Evolutionary conservation across 2,329 filamentous ascomycete genomes (phyloP), one percentile per base, ranked within the genome.

Genomic region (Fusarium sp.): DNA sequence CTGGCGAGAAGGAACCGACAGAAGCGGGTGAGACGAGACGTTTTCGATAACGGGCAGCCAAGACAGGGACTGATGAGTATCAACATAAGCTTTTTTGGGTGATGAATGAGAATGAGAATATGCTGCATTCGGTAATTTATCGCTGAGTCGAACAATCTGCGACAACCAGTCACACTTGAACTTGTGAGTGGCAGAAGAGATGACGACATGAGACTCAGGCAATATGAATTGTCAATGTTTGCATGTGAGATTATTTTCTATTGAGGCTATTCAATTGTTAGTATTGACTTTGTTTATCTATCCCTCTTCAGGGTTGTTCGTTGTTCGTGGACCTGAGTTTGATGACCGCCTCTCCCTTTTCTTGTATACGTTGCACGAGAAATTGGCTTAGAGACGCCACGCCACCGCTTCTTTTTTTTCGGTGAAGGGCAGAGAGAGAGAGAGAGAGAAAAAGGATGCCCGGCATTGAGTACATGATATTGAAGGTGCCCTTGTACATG

Each of bases 51-150:
- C 55, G 51, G 54, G 53, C 32, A 20, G 46, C 50, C 61, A 61
- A 55, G 59, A 64, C 60, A 53, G 23, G 25, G 18, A 41, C 20
- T 16, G 45, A 25, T 25, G 43, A 34, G 37, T 45, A 23, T 20
- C 34, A 12, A 12, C 34, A 37, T 25, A 55, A 37, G 56, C 28
- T 42, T 18, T 45, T 20, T 55, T 57, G 47, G 28, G 32, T 16
- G 34, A 37, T 51, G 60, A 37, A 45, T 23, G 50, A 23, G 30
- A 48, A 56, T 55, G 42, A 27, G 9, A 34, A 27, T 25, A 21
- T 48, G 25, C 63, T 63, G 67, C 67, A 64, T 68, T 56, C 58
- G 67, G 67, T n/a, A 66, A 66, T 55, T 49, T 32, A 53, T 34
- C 20, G 37, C 27, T 46, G 62, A 53, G 56, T 55, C 34, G 49